Base-by-base conservation (phyloP, 116 monocot genomes). In the Papilionanthe hybrid region DNA sequence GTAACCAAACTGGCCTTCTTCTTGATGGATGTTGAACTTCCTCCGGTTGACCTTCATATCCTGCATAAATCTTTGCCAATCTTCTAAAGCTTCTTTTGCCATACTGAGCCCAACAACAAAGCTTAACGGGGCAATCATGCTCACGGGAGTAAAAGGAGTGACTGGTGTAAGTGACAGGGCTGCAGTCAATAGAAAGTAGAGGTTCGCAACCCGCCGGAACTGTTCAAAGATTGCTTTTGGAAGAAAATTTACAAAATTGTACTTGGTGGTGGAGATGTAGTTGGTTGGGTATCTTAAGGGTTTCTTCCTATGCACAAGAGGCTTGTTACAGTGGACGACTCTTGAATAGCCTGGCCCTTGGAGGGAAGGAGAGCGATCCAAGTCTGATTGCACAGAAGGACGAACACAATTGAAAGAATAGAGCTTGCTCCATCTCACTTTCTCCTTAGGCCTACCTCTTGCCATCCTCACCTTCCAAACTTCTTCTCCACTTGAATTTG, bases 231-330 rank as follows among this genome's bases (percentile, higher is more conserved):
- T 19, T 29, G 75, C 71, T 25, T 75, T 75, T 19, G 75, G 75
- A 60, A 81, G 81, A 67, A 80, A 80, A 22, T n/a, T 72, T 22
- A 63, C 74, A 25, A 87, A 75, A 42, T 87, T 82, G 79, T 85
- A 88, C 58, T 80, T 88, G 45, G 82, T 85, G 4, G 85, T 88
- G 32, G 82, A 82, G 67, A 88, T 58, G 12, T 47, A 88, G 72
- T 88, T 88, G 44, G 43, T 66, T 5, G 82, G 63, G 50, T 82
- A 88, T 67, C 32, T 74, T 7, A 42, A 53, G 9, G 72, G 72
- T 18, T 68, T 55, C 19, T 53, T 83, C 15, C 32, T 75, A 45
- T 87, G 87, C 12, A 83, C 7, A 78, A 69, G 28, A 43, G 78
- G 55, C 1, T 87, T 72, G 80, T 87, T 87, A 30, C 83, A 83